Evolutionary conservation across 2,329 filamentous ascomycete species (phyloP).

Genomic region (Arthrobotrys entomopaga): DNA sequence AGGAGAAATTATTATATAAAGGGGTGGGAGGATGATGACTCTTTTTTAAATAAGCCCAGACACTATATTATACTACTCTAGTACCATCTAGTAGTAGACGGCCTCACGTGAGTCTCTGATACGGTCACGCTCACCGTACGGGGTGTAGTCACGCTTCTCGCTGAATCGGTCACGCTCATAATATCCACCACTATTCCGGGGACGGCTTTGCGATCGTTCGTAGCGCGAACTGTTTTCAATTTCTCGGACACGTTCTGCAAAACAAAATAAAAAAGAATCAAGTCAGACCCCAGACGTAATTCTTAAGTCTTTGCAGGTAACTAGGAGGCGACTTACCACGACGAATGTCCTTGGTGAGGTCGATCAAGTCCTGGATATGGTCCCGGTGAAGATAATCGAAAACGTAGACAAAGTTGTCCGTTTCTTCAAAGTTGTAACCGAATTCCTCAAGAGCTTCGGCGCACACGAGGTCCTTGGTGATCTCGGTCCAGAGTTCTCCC

Average conservation of each 20-base stretch:
- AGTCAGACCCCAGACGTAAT: slow-evolving; percentile 37
- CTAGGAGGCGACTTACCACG: slow-evolving; percentile 62
- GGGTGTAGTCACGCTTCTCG: slow-evolving; percentile 54
- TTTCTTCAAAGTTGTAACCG: slow-evolving; percentile 91
- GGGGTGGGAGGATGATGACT: neutral
- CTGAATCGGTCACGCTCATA: slow-evolving; percentile 50
- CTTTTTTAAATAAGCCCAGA: too few relatives aligned
- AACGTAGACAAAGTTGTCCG: slow-evolving; percentile 87
- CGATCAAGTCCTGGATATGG: slow-evolving; percentile 84
- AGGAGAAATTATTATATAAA: slow-evolving; percentile 35
- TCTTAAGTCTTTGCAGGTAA: slow-evolving; percentile 27
- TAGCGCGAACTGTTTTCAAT: slow-evolving; percentile 45
- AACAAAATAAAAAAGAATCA: slow-evolving; percentile 17
- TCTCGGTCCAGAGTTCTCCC: slow-evolving; percentile 88
- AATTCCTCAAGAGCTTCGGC: slow-evolving; percentile 85
- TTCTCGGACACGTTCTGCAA: slow-evolving; percentile 50
- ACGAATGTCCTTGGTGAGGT: slow-evolving; percentile 84
- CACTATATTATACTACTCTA: too few relatives aligned
- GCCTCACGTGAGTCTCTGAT: slow-evolving; percentile 53
- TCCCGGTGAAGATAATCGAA: slow-evolving; percentile 88
- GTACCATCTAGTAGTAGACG: slow-evolving; percentile 39
- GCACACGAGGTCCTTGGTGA: slow-evolving; percentile 89
- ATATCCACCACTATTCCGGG: slow-evolving; percentile 44
- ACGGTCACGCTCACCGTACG: slow-evolving; percentile 52
- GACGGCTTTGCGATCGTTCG: slow-evolving; percentile 49